Evolutionary conservation across 139 green algal species (phyloP).

Genomic region (Mychonastes homosphaera): DNA sequence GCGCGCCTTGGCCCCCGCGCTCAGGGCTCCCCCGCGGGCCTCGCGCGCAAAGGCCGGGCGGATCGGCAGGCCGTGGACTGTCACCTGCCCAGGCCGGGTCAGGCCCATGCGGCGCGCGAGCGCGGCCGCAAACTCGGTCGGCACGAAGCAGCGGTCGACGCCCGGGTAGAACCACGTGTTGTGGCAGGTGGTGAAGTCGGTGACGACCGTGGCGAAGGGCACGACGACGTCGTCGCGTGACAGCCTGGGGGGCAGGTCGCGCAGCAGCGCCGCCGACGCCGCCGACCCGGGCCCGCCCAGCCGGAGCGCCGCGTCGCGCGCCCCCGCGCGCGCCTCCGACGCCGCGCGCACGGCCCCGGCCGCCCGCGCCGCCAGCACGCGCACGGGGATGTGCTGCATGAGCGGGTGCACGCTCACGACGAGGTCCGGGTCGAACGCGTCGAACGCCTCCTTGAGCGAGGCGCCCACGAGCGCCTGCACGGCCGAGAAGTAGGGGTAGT

Average conservation of each 20-base stretch:
- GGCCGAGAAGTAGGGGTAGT: constrained; percentile 50
- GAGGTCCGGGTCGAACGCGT: constrained; percentile 52
- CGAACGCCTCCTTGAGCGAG: constrained; percentile 32
- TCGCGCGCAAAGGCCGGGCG: constrained; percentile 70
- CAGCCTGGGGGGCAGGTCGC: background rate
- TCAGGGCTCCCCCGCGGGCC: background rate
- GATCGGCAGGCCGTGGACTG: constrained; percentile 73
- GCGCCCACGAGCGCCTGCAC: constrained; percentile 27
- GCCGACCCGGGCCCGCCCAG: background rate
- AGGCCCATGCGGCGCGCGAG: constrained; percentile 8
- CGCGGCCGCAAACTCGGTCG: constrained; percentile 20
- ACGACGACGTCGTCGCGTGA: constrained; percentile 7
- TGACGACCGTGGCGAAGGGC: constrained; percentile 88
- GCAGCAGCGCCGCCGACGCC: background rate
- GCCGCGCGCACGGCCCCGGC: constrained; percentile 38
- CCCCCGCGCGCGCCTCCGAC: background rate
- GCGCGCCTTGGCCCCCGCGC: background rate
- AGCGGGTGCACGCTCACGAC: constrained; percentile 95
- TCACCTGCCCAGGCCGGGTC: constrained; percentile 18
- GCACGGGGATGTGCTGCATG: constrained; percentile 85
- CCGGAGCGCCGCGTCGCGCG: constrained; percentile 32
- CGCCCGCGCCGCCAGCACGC: constrained; percentile 34
- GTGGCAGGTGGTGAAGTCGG: constrained; percentile 95
- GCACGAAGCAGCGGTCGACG: constrained; percentile 21
- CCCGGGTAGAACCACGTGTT: constrained; percentile 85